phyloP scores from a whole-genome alignment of 2,329 filamentous ascomycete species.

The Pleomassaria siparia region DNA sequence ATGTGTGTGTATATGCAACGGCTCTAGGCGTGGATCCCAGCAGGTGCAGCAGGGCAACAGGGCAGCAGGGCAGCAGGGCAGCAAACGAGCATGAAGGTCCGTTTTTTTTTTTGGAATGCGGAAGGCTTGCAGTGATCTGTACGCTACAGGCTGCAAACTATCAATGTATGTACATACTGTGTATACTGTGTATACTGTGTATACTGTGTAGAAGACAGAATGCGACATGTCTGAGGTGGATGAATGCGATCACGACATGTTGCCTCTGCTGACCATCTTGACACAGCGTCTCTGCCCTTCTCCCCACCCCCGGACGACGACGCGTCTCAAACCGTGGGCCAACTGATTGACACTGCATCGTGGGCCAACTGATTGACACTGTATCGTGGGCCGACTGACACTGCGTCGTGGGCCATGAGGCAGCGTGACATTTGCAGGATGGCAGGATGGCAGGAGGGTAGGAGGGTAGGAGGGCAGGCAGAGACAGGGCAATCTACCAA shows the following conservation, averaged over 20 bases:
- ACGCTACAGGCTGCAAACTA: slow-evolving; percentile 3
- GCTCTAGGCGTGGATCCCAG: slow-evolving; percentile 19
- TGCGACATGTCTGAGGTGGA: slow-evolving; percentile 26
- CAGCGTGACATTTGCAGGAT: slow-evolving; percentile 1
- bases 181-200: too few relatives aligned
- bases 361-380: neutral
- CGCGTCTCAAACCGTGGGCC: slow-evolving; percentile 13
- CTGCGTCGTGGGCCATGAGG: slow-evolving; percentile 7
- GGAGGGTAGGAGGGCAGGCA: too few relatives aligned
- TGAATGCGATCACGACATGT: slow-evolving; percentile 18
- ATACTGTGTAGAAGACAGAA: slow-evolving; percentile 1
- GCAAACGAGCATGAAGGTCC: slow-evolving; percentile 21
- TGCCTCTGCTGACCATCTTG: slow-evolving; percentile 5
- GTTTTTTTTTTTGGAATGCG: slow-evolving; percentile 30
- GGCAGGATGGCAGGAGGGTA: too few relatives aligned
- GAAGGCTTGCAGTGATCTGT: slow-evolving; percentile 35
- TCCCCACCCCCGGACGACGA: slow-evolving; percentile 17
- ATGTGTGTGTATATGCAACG: slow-evolving; percentile 35
- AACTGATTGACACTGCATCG: neutral
- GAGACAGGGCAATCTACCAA: slow-evolving; percentile 7
- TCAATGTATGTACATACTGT: too few relatives aligned
- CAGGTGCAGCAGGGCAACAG: slow-evolving; percentile 28
- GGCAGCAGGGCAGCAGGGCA: slow-evolving; percentile 9
- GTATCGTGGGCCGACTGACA: slow-evolving; percentile 4
- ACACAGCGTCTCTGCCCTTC: slow-evolving; percentile 5